phyloP scores from a whole-genome alignment of 305 asterid genomes.

The Fraxinus sp. region DNA sequence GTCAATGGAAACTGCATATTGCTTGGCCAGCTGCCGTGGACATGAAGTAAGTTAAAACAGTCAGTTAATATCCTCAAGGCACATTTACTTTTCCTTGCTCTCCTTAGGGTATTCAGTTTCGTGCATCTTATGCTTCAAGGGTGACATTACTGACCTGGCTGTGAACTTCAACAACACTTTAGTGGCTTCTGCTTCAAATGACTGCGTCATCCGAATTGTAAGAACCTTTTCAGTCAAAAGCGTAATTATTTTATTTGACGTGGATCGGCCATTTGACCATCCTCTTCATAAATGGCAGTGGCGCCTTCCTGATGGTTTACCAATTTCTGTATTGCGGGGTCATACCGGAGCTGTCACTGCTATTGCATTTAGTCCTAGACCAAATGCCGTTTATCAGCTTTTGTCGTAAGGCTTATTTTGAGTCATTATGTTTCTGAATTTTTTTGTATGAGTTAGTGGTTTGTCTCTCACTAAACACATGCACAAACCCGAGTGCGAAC shows the following conservation, averaged over 20 bases:
- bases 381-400: constrained; percentile 80
- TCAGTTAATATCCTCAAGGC: constrained; percentile 19
- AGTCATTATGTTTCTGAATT: constrained; percentile 21
- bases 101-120: constrained; percentile 29
- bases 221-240: constrained; percentile 33
- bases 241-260: constrained; percentile 3
- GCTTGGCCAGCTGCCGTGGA: constrained; percentile 99
- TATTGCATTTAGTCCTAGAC: constrained; percentile 90
- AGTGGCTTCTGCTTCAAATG: constrained; percentile 98
- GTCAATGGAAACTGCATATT: constrained; percentile 98
- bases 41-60: constrained; percentile 75
- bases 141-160: constrained; percentile 98
- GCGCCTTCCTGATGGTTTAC: constrained; percentile 94
- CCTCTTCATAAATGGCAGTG: constrained; percentile 59
- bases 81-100: constrained; percentile 12
- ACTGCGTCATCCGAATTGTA: constrained; percentile 87
- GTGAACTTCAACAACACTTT: constrained; percentile 85
- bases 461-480: not conserved
- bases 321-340: constrained; percentile 89
- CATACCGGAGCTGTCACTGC: constrained; percentile 99
- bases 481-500: not conserved
- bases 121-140: constrained; percentile 50
- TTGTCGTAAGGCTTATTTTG: constrained; percentile 66
- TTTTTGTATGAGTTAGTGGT: constrained; percentile 5
- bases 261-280: constrained; percentile 24